Evolutionary conservation across 1,284 basidiomycete species (phyloP), one percentile per base, ranked within the genome.

Genomic region (Rhodotorula sp.): DNA sequence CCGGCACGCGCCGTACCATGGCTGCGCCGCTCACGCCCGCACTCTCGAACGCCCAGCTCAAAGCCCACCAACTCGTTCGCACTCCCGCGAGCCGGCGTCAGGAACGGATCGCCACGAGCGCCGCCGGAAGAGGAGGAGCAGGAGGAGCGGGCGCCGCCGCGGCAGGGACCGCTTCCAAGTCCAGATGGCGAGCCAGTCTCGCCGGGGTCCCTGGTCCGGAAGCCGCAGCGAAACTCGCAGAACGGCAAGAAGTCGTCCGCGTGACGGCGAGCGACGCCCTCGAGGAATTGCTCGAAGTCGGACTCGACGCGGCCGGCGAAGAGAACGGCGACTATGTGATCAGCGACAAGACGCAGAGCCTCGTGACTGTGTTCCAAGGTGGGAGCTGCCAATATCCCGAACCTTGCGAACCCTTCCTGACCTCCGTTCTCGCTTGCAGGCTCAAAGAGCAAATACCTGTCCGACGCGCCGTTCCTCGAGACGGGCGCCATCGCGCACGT

Each of bases 221-320:
- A 18, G 34, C 61, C 31, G n/a, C 23, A 20, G 23, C 5, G 34
- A 58, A 63, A 18, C 39, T 70, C 5, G 57, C 34, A 15, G n/a
- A 60, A 23, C 43, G 69, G 57, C 54, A 52, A 15, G 51, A 43
- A 16, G 23, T 67, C n/a, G 65, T 70, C 3, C 21, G 58, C 5
- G 62, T 20, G 0, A 39, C 57, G 51, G 69, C 62, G 51, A 26
- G 3, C 3, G 62, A 48, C 7, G 69, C 69, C n/a, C 62, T 70
- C 7, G 69, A 70, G 58, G 56, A 47, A 8, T 29, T 70, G 43
- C 29, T 67, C n/a, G 23, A n/a, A 29, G 65, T 70, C 7, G 69
- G 69, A 12, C 29, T n/a, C 20, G 60, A 62, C 48, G 48, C 43
- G 29, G 46, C 48, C 16, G 69, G 58, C n/a, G 65, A 64, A 46